Percentiles rank a stretch among this genome's conserved stretches.
Evolutionary conservation across 257 asterid species (phyloP).

Genomic region (Nicotiana undulata): DNA sequence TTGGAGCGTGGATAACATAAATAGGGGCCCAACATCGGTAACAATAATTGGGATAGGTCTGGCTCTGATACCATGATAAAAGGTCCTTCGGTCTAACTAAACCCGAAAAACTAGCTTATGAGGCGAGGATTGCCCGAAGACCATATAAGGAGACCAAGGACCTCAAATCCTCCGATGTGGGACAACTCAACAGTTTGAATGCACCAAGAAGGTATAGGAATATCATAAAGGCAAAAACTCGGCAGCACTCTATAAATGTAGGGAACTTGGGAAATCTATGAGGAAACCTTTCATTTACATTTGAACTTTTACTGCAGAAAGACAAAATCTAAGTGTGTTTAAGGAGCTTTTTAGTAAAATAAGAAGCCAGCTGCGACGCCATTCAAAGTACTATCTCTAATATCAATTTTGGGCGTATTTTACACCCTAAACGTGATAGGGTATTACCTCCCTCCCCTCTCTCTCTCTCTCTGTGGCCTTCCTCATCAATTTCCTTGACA

Average conservation of each 20-base stretch:
- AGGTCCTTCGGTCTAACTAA: too few relatives aligned
- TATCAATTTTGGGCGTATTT: background rate
- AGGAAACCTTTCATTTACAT: background rate
- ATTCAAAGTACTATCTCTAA: background rate
- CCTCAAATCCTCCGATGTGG: too few relatives aligned
- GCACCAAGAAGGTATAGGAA: background rate
- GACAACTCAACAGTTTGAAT: background rate
- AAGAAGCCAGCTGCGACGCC: background rate
- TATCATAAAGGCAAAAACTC: background rate
- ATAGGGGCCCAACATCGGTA: too few relatives aligned
- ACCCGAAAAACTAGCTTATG: too few relatives aligned
- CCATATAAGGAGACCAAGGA: too few relatives aligned
- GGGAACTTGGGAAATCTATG: background rate
- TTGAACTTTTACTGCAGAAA: background rate
- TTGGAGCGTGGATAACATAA: too few relatives aligned
- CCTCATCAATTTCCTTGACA: background rate
- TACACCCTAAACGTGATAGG: background rate
- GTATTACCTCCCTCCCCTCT: background rate
- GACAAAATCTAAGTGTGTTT: background rate
- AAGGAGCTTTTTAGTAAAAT: background rate
- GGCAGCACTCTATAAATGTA: background rate
- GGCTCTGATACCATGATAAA: too few relatives aligned
- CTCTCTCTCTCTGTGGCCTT: background rate
- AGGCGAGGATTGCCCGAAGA: too few relatives aligned
- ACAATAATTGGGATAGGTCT: too few relatives aligned